Evolutionary conservation across 495 filamentous ascomycete genomes (phyloP), one percentile per base, ranked within the genome.

Genomic region (Hypomontagnella submonticulosa): DNA sequence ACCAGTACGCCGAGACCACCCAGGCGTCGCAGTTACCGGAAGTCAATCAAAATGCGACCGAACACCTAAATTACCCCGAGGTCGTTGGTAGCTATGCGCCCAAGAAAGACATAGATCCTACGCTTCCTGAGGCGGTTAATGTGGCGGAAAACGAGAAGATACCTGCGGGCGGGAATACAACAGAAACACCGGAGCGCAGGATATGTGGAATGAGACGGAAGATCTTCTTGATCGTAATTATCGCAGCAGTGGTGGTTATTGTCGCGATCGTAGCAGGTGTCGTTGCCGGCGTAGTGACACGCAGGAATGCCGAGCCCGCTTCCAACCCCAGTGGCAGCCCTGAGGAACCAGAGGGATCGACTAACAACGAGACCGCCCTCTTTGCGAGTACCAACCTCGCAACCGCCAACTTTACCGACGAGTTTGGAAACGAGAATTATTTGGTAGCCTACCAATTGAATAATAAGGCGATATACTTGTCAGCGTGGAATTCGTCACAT

Each of bases 341-440:
- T 12, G 43, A 19, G 27, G 44, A 52, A 8, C 19, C 40, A 5
- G 15, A n/a, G 12, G 27, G 20, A 10, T 42, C 43, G 10, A 41
- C 42, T 4, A 13, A 4, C 10, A 37, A 61, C 36, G 52, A 30
- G 4, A 61, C 44, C n/a, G 49, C 58, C 20, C 44, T 73, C 2
- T 67, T 40, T 49, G 53, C 57, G 1, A 52, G 57, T 5, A 71
- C 71, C 11, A 67, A 37, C 18, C 59, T 73, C 11, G 71, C 71
- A 16, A 69, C 71, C 4, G 63, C 61, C 33, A 71, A 71, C 49
- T 73, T 73, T 57, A 71, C 66, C 0, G 71, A 73, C 23, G 43
- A 40, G n/a, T 52, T 64, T 3, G 66, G 66, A 23, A 43, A 71
- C 33, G 62, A 69, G 7, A 73, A 69, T 16, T 70, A 62, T 34